These are phyloP conservation scores for Hanseniaspora clermontiae DNA, from an alignment of 805 yeast species.

Conservation along the genomic window DNA sequence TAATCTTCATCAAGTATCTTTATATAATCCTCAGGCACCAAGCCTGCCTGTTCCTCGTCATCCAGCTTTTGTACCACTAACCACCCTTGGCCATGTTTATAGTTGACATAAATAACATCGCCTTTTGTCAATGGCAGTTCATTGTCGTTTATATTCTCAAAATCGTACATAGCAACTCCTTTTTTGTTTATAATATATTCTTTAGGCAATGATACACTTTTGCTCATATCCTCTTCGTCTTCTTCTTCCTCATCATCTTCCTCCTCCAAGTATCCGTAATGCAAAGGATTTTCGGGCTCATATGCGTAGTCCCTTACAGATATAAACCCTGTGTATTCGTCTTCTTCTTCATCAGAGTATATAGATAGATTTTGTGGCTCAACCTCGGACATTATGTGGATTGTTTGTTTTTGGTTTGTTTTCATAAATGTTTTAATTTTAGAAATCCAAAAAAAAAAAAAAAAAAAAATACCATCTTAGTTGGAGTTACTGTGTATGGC, in stretches of 20 bases:
- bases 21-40: slow-evolving; percentile 92
- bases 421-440: too few species aligned
- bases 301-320: slow-evolving; percentile 77
- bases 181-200: slow-evolving; percentile 34
- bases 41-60: slow-evolving; percentile 44
- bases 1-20: slow-evolving; percentile 30
- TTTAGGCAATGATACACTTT: slow-evolving; percentile 26
- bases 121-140: slow-evolving; percentile 71
- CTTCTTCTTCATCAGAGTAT: slow-evolving; percentile 15
- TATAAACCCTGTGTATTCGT: slow-evolving; percentile 27
- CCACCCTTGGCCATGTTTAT: slow-evolving; percentile 98
- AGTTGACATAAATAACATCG: slow-evolving; percentile 71
- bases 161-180: slow-evolving; percentile 83
- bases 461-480: too few species aligned
- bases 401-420: not conserved
- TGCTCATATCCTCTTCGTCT: slow-evolving; percentile 18
- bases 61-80: slow-evolving; percentile 61
- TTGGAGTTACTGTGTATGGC: too few species aligned
- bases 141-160: slow-evolving; percentile 86
- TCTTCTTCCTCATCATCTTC: slow-evolving; percentile 17
- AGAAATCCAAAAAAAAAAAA: too few species aligned
- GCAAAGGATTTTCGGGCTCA: slow-evolving; percentile 51
- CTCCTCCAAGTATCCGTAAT: slow-evolving; percentile 43
- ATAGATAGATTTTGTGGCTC: not conserved
- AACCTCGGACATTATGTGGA: not conserved